A percentile compares a stretch with the other conserved stretches of the same genome.
Evolutionary conservation across 345 rosid species (phyloP).

Genomic region (Bruguiera gymnorhiza): DNA sequence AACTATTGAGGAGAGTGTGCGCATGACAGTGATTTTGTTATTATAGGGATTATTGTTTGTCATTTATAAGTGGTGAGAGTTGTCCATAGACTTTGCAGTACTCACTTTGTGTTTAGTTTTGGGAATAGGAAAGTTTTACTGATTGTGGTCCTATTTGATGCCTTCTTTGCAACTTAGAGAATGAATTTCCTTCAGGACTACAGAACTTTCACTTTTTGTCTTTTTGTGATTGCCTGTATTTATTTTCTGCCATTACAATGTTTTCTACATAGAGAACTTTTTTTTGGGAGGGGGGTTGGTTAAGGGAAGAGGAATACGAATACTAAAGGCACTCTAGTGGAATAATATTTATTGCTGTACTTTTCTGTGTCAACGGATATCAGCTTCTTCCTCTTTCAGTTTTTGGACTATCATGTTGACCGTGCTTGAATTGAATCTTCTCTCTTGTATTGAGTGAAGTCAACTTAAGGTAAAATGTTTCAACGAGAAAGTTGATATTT

Average conservation of each 20-base stretch:
- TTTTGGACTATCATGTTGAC: neutral
- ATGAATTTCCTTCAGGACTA: constrained; percentile 72
- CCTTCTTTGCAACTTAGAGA: constrained; percentile 79
- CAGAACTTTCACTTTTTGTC: constrained; percentile 73
- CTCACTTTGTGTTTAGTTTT: constrained; percentile 88
- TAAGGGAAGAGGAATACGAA: too few relatives aligned
- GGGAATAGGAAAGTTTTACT: constrained; percentile 85
- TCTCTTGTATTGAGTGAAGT: neutral
- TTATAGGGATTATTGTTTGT: constrained; percentile 4
- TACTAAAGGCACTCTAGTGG: too few relatives aligned
- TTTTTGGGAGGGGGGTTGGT: too few relatives aligned
- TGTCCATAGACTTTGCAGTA: constrained; percentile 49
- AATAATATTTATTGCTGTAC: neutral
- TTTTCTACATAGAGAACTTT: too few relatives aligned
- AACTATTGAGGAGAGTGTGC: constrained; percentile 80
- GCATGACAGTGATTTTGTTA: neutral
- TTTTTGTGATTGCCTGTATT: constrained; percentile 17
- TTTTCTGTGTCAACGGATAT: neutral
- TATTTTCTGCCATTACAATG: neutral
- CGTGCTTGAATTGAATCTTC: neutral
- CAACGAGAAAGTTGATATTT: too few relatives aligned
- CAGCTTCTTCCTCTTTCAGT: neutral
- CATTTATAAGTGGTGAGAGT: constrained; percentile 25
- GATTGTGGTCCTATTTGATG: constrained; percentile 82
- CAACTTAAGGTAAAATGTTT: neutral